These are phyloP conservation scores for Metarhizium album DNA, from an alignment of 2,329 filamentous ascomycete genomes.

Conservation along the genomic window DNA sequence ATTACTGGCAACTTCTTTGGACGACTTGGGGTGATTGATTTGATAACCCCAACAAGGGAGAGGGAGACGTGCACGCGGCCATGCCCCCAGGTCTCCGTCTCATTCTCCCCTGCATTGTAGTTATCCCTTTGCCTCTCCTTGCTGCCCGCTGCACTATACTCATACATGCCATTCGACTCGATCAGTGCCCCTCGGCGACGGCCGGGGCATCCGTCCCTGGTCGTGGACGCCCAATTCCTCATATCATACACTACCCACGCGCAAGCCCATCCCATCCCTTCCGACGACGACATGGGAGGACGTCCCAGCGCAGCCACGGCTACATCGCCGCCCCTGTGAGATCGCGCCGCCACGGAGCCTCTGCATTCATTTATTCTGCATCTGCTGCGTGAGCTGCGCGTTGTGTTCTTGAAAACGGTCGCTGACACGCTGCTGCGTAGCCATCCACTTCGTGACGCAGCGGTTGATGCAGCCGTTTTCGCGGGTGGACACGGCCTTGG, in stretches of 20 bases:
- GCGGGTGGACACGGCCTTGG: conserved; percentile 79
- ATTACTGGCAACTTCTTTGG: not conserved
- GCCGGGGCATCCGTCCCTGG: not conserved
- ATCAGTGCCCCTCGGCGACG: not conserved
- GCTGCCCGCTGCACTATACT: conserved; percentile 1
- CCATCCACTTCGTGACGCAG: conserved; percentile 94
- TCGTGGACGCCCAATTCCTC: not conserved
- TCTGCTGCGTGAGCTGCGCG: conserved; percentile 44
- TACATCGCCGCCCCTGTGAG: not conserved
- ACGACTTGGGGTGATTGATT: not conserved
- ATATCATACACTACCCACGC: conserved; percentile 5
- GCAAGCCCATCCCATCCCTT: not conserved
- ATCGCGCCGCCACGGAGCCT: conserved; percentile 2
- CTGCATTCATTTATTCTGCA: conserved; percentile 33
- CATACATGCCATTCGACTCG: not conserved
- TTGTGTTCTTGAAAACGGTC: conserved; percentile 76
- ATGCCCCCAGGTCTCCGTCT: not conserved
- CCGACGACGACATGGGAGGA: not conserved
- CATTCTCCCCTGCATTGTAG: not conserved
- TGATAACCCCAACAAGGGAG: not conserved
- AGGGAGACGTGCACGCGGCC: not conserved
- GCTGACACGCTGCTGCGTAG: conserved; percentile 78
- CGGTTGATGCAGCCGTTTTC: conserved; percentile 89
- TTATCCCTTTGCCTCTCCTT: too few species aligned
- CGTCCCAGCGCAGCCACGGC: not conserved